Evolutionary conservation across 2,329 filamentous ascomycete species (phyloP).

Genomic region (Fusarium sp.): DNA sequence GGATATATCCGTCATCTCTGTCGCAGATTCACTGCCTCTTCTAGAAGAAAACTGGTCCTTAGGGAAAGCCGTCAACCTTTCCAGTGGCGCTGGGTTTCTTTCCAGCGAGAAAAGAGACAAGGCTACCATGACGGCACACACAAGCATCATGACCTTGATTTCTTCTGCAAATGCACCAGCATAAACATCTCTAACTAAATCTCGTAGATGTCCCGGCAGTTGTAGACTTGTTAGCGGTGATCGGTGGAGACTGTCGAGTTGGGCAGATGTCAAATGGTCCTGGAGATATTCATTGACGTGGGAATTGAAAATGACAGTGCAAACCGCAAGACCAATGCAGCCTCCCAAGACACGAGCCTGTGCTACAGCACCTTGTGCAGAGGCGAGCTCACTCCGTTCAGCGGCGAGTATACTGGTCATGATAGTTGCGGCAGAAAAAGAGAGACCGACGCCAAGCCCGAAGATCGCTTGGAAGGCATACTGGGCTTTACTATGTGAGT

Average conservation of each 20-base stretch:
- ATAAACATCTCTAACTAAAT: conserved; percentile 55
- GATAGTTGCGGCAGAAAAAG: conserved; percentile 66
- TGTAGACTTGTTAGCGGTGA: conserved; percentile 54
- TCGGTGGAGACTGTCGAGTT: conserved; percentile 57
- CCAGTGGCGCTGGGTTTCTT: conserved; percentile 52
- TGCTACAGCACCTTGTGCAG: conserved; percentile 68
- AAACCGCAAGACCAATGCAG: conserved; percentile 66
- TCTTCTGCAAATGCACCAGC: conserved; percentile 58
- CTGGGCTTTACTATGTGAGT: conserved; percentile 52
- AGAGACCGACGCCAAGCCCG: conserved; percentile 68
- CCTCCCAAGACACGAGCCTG: conserved; percentile 70
- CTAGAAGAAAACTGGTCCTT: conserved; percentile 45
- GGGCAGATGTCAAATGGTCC: conserved; percentile 47
- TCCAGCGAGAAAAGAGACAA: conserved; percentile 59
- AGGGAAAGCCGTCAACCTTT: conserved; percentile 43
- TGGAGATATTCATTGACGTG: conserved; percentile 53
- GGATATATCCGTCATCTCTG: conserved; percentile 49
- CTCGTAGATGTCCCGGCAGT: conserved; percentile 48
- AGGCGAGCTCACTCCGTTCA: conserved; percentile 61
- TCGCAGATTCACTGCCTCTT: conserved; percentile 52
- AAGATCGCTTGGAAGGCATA: conserved; percentile 68
- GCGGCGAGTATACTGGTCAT: conserved; percentile 65
- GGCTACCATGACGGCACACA: conserved; percentile 56
- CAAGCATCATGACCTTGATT: conserved; percentile 58
- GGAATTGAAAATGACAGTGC: conserved; percentile 67